These are phyloP conservation scores for Kodamaea leandrae DNA, from an alignment of 805 yeast species.

Conservation along the genomic window DNA sequence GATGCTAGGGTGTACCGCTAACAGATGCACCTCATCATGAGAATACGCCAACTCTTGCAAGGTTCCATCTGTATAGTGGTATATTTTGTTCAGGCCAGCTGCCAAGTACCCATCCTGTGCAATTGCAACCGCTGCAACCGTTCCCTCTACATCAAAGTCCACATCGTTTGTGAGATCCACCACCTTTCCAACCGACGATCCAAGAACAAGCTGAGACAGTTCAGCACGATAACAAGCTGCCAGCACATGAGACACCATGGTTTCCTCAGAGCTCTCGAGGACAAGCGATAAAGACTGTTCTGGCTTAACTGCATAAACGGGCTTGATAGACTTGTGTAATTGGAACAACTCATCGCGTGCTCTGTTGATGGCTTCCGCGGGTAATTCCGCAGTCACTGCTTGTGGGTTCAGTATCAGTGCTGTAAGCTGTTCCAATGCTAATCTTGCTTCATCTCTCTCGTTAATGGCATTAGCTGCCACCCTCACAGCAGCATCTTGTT, in stretches of 20 bases:
- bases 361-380: slow-evolving; percentile 21
- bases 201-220: slow-evolving; percentile 3
- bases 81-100: not conserved
- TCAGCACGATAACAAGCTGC: not conserved
- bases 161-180: slow-evolving; percentile 8
- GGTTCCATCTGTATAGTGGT: not conserved
- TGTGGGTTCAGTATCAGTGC: slow-evolving; percentile 32
- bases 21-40: slow-evolving; percentile 5
- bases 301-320: slow-evolving; percentile 18
- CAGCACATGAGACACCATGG: not conserved
- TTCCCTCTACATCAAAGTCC: slow-evolving; percentile 6
- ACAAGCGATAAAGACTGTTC: slow-evolving; percentile 14
- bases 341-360: slow-evolving; percentile 36
- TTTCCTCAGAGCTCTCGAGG: slow-evolving; percentile 9
- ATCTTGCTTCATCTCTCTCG: slow-evolving; percentile 72
- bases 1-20: slow-evolving; percentile 35
- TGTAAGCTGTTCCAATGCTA: slow-evolving; percentile 59
- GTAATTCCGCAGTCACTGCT: slow-evolving; percentile 13
- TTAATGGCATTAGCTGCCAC: slow-evolving; percentile 75
- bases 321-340: slow-evolving; percentile 36
- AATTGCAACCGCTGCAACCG: slow-evolving; percentile 1
- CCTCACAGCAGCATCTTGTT: slow-evolving; percentile 85
- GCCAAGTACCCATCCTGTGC: slow-evolving; percentile 4
- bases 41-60: not conserved
- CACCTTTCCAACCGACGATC: slow-evolving; percentile 5